Evolutionary conservation across 768 basidiomycete genomes (phyloP).

Genomic region (Pulveroboletus sp.): DNA sequence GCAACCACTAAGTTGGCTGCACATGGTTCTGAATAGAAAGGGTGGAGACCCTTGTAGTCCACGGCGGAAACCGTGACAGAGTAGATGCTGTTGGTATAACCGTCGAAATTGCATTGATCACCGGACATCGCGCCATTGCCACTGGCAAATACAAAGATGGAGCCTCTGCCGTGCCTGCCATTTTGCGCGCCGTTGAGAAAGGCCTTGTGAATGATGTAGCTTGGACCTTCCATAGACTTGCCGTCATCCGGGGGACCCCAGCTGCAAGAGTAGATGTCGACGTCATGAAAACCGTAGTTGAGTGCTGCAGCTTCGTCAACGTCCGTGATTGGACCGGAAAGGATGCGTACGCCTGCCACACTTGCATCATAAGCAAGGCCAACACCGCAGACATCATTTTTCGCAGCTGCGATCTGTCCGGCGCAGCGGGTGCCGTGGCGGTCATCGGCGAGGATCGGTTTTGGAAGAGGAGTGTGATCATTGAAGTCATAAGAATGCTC

Average conservation of each 20-base stretch:
- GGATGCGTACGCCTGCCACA: conserved; percentile 90
- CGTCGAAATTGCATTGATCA: conserved; percentile 99
- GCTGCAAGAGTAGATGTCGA: conserved; percentile 88
- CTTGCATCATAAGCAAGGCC: conserved; percentile 91
- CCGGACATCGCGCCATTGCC: conserved; percentile 90
- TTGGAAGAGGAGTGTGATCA: conserved; percentile 83
- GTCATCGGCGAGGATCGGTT: conserved; percentile 84
- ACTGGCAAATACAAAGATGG: conserved; percentile 94
- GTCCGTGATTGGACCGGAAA: conserved; percentile 92
- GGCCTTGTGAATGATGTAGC: conserved; percentile 86
- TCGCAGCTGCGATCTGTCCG: conserved; percentile 90
- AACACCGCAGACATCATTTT: conserved; percentile 90
- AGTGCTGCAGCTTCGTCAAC: conserved; percentile 92
- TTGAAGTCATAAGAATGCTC: conserved; percentile 95
- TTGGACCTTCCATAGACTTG: conserved; percentile 89
- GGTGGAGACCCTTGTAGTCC: conserved; percentile 89
- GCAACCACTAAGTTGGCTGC: conserved; percentile 96
- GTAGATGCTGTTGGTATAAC: conserved; percentile 97
- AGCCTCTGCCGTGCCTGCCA: conserved; percentile 86
- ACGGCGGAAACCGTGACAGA: conserved; percentile 95
- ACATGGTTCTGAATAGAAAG: conserved; percentile 96
- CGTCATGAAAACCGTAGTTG: conserved; percentile 89
- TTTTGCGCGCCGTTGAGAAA: conserved; percentile 90
- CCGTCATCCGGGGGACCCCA: conserved; percentile 99
- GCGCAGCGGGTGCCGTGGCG: conserved; percentile 98